phyloP scores from a whole-genome alignment of 805 yeast species.

The Osmozyma mogii region DNA sequence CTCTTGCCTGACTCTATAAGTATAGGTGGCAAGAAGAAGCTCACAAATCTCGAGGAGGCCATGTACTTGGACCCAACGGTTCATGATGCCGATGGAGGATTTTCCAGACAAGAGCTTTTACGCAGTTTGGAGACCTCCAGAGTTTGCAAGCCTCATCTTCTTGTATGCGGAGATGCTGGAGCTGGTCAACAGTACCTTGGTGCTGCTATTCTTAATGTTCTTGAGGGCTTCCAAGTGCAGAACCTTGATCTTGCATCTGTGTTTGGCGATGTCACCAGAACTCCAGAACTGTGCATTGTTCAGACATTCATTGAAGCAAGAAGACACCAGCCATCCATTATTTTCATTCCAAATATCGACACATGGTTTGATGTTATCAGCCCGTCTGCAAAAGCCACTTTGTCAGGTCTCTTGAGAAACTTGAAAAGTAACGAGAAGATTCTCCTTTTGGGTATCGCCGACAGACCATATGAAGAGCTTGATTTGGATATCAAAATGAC shows the following conservation, averaged over 20 bases:
- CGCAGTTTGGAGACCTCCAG: constrained; percentile 47
- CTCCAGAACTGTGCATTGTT: constrained; percentile 77
- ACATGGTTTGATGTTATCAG: constrained; percentile 66
- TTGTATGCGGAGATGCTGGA: constrained; percentile 68
- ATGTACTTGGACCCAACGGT: constrained; percentile 51
- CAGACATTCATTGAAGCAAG: constrained; percentile 82
- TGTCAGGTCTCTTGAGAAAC: constrained; percentile 60
- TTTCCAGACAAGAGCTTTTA: constrained; percentile 57
- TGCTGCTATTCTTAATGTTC: constrained; percentile 67
- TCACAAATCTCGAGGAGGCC: constrained; percentile 62
- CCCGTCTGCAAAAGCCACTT: constrained; percentile 61
- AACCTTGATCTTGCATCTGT: constrained; percentile 72
- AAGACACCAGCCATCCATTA: constrained; percentile 80
- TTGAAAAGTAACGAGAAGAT: constrained; percentile 67
- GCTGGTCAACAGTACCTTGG: constrained; percentile 83
- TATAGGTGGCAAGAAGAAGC: constrained; percentile 31
- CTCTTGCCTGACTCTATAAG: constrained; percentile 49
- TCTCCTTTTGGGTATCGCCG: constrained; percentile 68
- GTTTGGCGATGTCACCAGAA: constrained; percentile 68
- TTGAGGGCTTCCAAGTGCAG: constrained; percentile 89
- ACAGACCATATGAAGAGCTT: constrained; percentile 30
- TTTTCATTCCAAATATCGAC: constrained; percentile 77
- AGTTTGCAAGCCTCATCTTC: constrained; percentile 72
- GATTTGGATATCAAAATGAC: constrained; percentile 41
- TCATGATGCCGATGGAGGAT: constrained; percentile 55